These are phyloP conservation scores for Claviceps spartinae DNA, from an alignment of 2,329 filamentous ascomycete species.

Conservation along the genomic window DNA sequence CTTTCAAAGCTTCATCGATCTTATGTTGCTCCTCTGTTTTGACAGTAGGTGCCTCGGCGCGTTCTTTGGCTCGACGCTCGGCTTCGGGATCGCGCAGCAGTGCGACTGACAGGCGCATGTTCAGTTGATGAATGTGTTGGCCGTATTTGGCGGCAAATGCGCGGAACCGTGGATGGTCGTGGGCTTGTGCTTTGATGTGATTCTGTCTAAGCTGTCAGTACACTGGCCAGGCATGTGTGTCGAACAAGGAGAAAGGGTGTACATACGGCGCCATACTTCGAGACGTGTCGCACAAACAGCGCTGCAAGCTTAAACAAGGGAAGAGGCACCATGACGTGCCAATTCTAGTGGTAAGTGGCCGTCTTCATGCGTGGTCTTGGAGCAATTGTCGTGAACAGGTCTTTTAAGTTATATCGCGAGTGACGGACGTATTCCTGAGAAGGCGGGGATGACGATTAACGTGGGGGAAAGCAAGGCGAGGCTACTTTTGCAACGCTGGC, in stretches of 20 bases:
- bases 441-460: not conserved
- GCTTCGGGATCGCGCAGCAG: slow-evolving; percentile 43
- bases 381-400: not conserved
- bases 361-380: not conserved
- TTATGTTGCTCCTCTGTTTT: slow-evolving; percentile 49
- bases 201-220: slow-evolving; percentile 32
- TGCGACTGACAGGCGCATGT: slow-evolving; percentile 50
- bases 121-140: slow-evolving; percentile 51
- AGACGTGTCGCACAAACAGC: slow-evolving; percentile 51
- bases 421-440: too few relatives aligned
- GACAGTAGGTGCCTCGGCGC: slow-evolving; percentile 49
- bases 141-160: slow-evolving; percentile 47
- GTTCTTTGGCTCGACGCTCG: slow-evolving; percentile 45
- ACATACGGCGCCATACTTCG: slow-evolving; percentile 56
- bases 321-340: slow-evolving; percentile 43
- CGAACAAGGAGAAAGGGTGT: not conserved
- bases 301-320: slow-evolving; percentile 55
- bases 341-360: not conserved
- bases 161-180: slow-evolving; percentile 49
- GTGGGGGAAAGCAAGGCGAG: too few relatives aligned
- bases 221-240: not conserved
- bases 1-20: slow-evolving; percentile 36
- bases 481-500: too few relatives aligned
- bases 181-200: slow-evolving; percentile 50
- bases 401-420: not conserved